Percentiles rank a stretch among this genome's conserved stretches.
phyloP scores from a whole-genome alignment of 148 eudicot genomes.

The Silene uniflora region DNA sequence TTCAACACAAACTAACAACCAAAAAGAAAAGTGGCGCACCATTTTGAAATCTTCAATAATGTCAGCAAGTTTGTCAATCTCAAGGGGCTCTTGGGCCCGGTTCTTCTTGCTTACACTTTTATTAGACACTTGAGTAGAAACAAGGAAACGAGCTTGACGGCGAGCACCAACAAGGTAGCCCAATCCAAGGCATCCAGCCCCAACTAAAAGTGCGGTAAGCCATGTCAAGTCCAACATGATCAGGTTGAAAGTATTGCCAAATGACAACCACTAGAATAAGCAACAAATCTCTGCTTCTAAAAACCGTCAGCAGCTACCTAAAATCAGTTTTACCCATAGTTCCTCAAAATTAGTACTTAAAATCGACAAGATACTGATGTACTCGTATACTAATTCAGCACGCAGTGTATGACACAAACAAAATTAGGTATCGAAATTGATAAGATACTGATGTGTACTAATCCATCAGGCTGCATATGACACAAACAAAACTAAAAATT shows the following conservation, averaged over 20 bases:
- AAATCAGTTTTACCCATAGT: background rate
- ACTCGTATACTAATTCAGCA: too few species aligned
- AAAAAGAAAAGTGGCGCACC: slow-evolving; percentile 36
- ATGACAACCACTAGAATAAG: background rate
- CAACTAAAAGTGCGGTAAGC: slow-evolving; percentile 74
- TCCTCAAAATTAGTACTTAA: background rate
- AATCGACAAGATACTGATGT: background rate
- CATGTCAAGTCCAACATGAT: slow-evolving; percentile 68
- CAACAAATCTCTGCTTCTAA: slow-evolving; percentile 1
- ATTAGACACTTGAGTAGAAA: slow-evolving; percentile 29
- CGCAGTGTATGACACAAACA: too few species aligned
- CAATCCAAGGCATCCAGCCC: slow-evolving; percentile 86
- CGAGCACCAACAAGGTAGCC: slow-evolving; percentile 67
- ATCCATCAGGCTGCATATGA: too few species aligned
- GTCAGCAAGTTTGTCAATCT: slow-evolving; percentile 87
- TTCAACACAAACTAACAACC: background rate
- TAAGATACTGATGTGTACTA: too few species aligned
- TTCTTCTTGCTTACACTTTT: slow-evolving; percentile 42
- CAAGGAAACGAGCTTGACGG: slow-evolving; percentile 33
- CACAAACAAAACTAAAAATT: too few species aligned
- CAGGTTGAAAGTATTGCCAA: background rate
- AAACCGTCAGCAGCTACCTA: background rate
- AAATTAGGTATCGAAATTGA: too few species aligned
- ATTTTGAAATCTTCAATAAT: slow-evolving; percentile 91
- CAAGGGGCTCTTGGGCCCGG: slow-evolving; percentile 44